Conservation (phyloP, 164 flowering plant species). For the Vitis rupestris region DNA sequence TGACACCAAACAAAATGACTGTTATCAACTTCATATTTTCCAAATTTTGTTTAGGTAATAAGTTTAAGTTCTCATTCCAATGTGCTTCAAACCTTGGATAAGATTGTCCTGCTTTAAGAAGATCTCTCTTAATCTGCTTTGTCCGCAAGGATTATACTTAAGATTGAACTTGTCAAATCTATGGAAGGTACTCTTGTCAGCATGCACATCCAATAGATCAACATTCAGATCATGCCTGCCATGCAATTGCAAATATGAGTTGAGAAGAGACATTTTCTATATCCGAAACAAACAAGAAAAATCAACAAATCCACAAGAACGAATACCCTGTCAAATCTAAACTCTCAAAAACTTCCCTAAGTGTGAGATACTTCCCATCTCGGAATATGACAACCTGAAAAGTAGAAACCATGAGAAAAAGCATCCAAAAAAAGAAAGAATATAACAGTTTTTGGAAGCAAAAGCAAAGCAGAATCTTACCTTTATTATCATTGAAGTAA, state of each 20-base stretch:
- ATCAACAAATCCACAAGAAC: neutral
- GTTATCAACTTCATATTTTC: no score
- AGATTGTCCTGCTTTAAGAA: conserved; percentile 71
- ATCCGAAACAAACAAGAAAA: neutral
- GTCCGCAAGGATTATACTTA: conserved; percentile 77
- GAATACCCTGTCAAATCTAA: conserved; percentile 69
- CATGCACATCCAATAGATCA: conserved; percentile 69
- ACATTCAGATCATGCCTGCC: conserved; percentile 61
- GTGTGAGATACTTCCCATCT: conserved; percentile 71
- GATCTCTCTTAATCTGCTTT: conserved; percentile 66
- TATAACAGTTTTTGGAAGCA: neutral
- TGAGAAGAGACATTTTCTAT: neutral
- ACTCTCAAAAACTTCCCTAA: conserved; percentile 78
- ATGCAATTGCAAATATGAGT: neutral
- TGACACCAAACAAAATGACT: no score
- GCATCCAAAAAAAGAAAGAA: neutral
- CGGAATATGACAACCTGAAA: conserved; percentile 75
- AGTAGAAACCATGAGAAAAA: neutral
- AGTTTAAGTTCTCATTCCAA: neutral
- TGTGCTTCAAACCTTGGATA: conserved; percentile 46
- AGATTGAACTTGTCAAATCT: conserved; percentile 75
- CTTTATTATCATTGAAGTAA: neutral
- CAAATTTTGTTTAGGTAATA: neutral
- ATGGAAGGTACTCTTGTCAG: conserved; percentile 67
- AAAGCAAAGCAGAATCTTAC: neutral